Evolutionary conservation across 495 filamentous ascomycete species (phyloP).

Genomic region (Penicillium daleae): DNA sequence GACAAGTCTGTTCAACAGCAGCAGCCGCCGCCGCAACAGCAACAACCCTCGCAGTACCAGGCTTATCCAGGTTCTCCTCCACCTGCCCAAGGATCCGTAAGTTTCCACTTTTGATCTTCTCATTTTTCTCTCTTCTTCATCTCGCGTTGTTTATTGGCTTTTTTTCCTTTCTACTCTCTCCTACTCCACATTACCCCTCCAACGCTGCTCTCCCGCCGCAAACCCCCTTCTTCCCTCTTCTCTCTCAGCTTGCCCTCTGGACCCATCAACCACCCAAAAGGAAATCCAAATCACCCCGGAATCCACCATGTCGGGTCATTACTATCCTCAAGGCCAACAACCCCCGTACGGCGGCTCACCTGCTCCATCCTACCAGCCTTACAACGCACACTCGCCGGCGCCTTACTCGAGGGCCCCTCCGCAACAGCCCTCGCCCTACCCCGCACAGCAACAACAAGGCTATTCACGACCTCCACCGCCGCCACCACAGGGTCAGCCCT

Average conservation of each 20-base stretch:
- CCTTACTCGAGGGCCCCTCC: conserved; percentile 37
- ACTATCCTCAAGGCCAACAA: conserved; percentile 43
- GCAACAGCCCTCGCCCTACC: conserved; percentile 30
- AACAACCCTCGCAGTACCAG: conserved; percentile 41
- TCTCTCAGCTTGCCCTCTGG: neutral
- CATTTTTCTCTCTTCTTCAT: conserved; percentile 8
- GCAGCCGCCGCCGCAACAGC: conserved; percentile 21
- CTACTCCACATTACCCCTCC: conserved; percentile 4
- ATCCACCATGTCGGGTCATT: conserved; percentile 46
- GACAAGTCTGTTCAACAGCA: conserved; percentile 5
- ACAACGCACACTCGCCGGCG: conserved; percentile 35
- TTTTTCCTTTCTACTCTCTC: conserved; percentile 2
- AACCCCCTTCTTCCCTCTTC: conserved; percentile 16
- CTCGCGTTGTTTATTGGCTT: neutral
- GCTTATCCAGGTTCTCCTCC: conserved; percentile 46
- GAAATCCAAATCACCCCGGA: neutral
- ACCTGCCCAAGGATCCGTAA: conserved; percentile 46
- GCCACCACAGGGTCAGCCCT: conserved; percentile 39
- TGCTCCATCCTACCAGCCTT: conserved; percentile 43
- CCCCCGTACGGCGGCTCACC: conserved; percentile 45
- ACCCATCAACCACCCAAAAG: neutral
- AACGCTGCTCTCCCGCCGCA: neutral
- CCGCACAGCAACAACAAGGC: conserved; percentile 32
- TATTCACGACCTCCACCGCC: conserved; percentile 37
- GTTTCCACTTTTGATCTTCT: conserved; percentile 17